Base-by-base conservation (phyloP, 1,284 basidiomycete genomes). In the Chalciporus sp. region DNA sequence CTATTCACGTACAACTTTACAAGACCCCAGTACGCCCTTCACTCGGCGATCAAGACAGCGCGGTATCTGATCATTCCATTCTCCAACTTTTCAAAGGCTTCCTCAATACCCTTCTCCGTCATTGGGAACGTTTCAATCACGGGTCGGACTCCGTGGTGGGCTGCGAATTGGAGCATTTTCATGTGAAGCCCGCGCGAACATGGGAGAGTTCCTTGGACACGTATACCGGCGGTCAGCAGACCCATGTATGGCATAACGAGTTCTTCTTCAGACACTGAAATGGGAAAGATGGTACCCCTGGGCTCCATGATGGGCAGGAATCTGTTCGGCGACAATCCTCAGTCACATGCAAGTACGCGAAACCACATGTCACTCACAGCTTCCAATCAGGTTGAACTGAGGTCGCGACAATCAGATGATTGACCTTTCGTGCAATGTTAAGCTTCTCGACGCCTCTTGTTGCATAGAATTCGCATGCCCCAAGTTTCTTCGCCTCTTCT, bases 401-500 rank as follows among this genome's bases (percentile, higher is more conserved):
- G 5, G 68, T 63, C 5, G 72, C 60, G 3, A 72, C 61, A 4
- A 72, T 52, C 26, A 74, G 28, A 12, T 65, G 59, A 17, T 68
- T 46, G 41, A 74, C 48, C 10, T 52, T 56, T 8, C 60, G 61
- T 23, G 57, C 58, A 5, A 67, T 59, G 1, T 71, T 59, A 12
- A 75, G 55, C 9, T 55, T 56, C 11, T 41, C 56, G 6, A 42
- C 57, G 11, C 59, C 65, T 42, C 56, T 66, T 10, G 67, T 71
- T 5, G 65, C 59, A 41, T 74, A 66, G 45, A 75, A 74, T 51
- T 74, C 74, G 5, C 58, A 62, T 7, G 84, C 84, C 16, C 84
- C 84, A 55, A 86, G 76, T 40, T 70, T 71, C 57, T 75, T 65
- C 9, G 82, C 81, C 58, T 85, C 83, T 28, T 77, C 77, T 61